These are phyloP conservation scores for Neotropicomus parvogracilis DNA, from an alignment of 1,284 basidiomycete genomes.

Conservation along the genomic window DNA sequence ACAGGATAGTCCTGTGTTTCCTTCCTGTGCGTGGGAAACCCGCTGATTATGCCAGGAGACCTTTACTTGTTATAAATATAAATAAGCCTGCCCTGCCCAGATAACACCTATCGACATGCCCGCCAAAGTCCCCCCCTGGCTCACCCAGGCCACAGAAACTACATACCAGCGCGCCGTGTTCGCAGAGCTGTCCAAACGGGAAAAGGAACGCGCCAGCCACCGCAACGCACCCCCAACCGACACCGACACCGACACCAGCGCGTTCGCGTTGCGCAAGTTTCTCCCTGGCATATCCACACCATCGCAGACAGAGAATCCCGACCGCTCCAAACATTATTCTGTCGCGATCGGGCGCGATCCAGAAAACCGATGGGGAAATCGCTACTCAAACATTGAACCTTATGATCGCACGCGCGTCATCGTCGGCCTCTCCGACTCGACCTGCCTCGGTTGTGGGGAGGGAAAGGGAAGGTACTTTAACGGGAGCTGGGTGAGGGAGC, in stretches of 20 bases:
- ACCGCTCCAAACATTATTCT: constrained; percentile 50
- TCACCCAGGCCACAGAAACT: constrained; percentile 12
- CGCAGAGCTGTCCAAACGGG: constrained; percentile 21
- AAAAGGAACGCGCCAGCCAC: constrained; percentile 23
- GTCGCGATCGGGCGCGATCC: constrained; percentile 45
- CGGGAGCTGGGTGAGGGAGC: constrained; percentile 78
- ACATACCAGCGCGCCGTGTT: constrained; percentile 16
- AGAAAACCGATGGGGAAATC: constrained; percentile 51
- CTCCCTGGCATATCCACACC: constrained; percentile 26
- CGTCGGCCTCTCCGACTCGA: constrained; percentile 31
- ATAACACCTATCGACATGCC: constrained; percentile 11
- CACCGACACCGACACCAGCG: neutral
- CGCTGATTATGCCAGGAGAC: neutral
- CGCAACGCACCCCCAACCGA: constrained; percentile 13
- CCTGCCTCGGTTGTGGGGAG: constrained; percentile 22
- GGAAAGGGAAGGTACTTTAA: constrained; percentile 63
- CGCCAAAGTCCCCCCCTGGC: constrained; percentile 20
- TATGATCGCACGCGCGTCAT: constrained; percentile 76
- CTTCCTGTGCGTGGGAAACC: constrained; percentile 21
- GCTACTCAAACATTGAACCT: constrained; percentile 71
- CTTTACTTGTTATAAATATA: too few relatives aligned
- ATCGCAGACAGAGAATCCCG: constrained; percentile 24
- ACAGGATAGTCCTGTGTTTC: constrained; percentile 4
- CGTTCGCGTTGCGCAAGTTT: constrained; percentile 15
- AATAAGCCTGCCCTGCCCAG: neutral